These are phyloP conservation scores for Trematosphaeria pertusa DNA, from an alignment of 2,329 filamentous ascomycete species.

Conservation along the genomic window DNA sequence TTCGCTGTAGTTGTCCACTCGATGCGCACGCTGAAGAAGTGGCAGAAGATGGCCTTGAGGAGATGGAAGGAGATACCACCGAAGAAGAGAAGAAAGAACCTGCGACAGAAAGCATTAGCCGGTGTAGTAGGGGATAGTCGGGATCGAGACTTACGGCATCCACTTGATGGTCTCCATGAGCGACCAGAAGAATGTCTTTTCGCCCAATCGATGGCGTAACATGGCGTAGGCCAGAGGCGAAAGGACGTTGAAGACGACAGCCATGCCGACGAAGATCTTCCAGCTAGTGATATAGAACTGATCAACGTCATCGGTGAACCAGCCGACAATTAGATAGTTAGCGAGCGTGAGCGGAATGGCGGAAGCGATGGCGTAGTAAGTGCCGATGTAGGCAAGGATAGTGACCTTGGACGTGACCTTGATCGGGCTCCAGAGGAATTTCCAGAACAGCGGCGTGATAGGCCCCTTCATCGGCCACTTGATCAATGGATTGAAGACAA, in stretches of 20 bases:
- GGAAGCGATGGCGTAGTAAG: slow-evolving; percentile 73
- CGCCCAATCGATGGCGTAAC: slow-evolving; percentile 66
- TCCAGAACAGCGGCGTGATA: slow-evolving; percentile 68
- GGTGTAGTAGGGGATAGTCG: no score
- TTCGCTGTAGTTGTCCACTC: slow-evolving; percentile 83
- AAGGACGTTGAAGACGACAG: slow-evolving; percentile 68
- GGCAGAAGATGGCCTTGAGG: slow-evolving; percentile 76
- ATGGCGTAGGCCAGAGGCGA: slow-evolving; percentile 67
- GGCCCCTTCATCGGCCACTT: slow-evolving; percentile 67
- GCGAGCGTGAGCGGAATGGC: slow-evolving; percentile 68
- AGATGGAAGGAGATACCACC: slow-evolving; percentile 82
- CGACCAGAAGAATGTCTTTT: slow-evolving; percentile 59
- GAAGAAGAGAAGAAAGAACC: slow-evolving; percentile 76
- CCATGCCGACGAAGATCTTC: slow-evolving; percentile 69
- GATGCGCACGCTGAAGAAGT: slow-evolving; percentile 88
- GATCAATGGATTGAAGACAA: slow-evolving; percentile 70
- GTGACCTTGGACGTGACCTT: slow-evolving; percentile 71
- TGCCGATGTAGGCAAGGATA: slow-evolving; percentile 72
- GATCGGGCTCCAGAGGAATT: slow-evolving; percentile 67
- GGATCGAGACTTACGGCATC: slow-evolving; percentile 57
- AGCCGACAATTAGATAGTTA: slow-evolving; percentile 74
- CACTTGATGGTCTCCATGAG: slow-evolving; percentile 67
- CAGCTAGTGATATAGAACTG: slow-evolving; percentile 78
- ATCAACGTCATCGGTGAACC: slow-evolving; percentile 75
- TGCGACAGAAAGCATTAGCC: slow-evolving; percentile 5